Evolutionary conservation across 1,284 basidiomycete species (phyloP), one percentile per base, ranked within the genome.

Genomic region (Apiotrichum laibachii): DNA sequence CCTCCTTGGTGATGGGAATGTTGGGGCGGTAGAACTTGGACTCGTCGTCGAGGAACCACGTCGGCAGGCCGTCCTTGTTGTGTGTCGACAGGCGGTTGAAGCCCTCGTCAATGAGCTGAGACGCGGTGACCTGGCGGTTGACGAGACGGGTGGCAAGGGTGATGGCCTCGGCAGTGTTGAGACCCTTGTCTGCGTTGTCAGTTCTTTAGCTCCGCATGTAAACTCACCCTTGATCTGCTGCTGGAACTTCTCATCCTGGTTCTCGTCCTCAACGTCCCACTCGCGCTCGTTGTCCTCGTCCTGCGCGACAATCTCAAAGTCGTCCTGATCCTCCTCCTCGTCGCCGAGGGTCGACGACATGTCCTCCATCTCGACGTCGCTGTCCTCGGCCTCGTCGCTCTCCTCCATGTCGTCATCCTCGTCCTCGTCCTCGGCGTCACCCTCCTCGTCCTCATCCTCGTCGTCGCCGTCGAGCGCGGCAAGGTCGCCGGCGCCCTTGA

Each of bases 31-130:
- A 98, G 76, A 89, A 84, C 72, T 94, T 91, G 46, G 86, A 80
- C 79, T 99, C 96, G 71, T 99, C 96, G 70, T 99, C 95, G 46
- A 98, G 82, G 84, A 99, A 99, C 96, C 96, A 99, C 0, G 85
- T 78, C 0, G 96, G 96, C 11, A 99, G 84, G 34, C 84, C 92
- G 56, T 97, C 91, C 79, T 94, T 96, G 65, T 90, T 85, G 69
- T 92, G 89, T 60, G 95, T 85, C 4, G 92, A 89, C 77, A 93
- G 89, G 21, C 92, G 90, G 80, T 88, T 93, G 82, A 99, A 99
- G 18, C 96, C 96, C 56, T 96, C 89, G 72, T 99, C 92, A 71
- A 99, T 84, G 19, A 99, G 83, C 45, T 92, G 85, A 8, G 89
- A 89, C 72, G 88, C 89, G 1, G 93, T 98, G 67, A 84, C 91